A percentile compares a stretch with the other conserved stretches of the same genome.
These are phyloP conservation scores for Beta macrorhiza DNA, from an alignment of 179 eudicot species.

Conservation along the genomic window DNA sequence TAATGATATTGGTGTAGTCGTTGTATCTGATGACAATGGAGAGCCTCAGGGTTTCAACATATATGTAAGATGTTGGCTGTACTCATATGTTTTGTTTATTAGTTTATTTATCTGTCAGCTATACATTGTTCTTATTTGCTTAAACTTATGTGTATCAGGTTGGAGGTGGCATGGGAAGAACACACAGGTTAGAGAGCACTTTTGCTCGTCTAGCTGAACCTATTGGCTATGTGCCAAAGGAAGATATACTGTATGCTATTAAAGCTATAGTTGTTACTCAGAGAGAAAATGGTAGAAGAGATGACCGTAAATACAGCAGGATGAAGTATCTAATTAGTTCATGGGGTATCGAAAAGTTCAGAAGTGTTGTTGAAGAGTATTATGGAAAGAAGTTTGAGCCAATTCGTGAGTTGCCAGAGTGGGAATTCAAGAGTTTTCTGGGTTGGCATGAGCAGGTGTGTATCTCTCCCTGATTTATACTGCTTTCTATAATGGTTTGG, in stretches of 20 bases:
- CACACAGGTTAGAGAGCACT: constrained; percentile 84
- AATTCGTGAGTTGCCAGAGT: constrained; percentile 83
- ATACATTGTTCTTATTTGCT: neutral
- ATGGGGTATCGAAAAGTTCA: constrained; percentile 98
- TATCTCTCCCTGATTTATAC: constrained; percentile 3
- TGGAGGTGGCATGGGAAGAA: constrained; percentile 99
- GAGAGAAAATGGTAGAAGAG: constrained; percentile 97
- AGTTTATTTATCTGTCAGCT: neutral
- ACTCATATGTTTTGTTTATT: neutral
- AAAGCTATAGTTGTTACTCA: constrained; percentile 98
- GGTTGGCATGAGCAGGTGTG: constrained; percentile 99
- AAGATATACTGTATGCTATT: constrained; percentile 92
- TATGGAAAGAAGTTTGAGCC: constrained; percentile 93
- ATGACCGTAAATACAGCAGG: constrained; percentile 93
- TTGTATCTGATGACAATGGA: constrained; percentile 80
- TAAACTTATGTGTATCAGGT: constrained; percentile 52
- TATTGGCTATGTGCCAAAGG: constrained; percentile 95
- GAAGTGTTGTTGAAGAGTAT: constrained; percentile 80
- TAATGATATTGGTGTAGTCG: constrained; percentile 89
- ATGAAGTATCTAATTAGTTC: constrained; percentile 91
- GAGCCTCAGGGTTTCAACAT: constrained; percentile 91
- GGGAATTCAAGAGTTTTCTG: constrained; percentile 93
- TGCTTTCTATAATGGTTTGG: neutral
- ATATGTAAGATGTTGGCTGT: constrained; percentile 54
- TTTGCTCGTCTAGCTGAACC: constrained; percentile 96